phyloP scores from a whole-genome alignment of 805 yeast genomes.

The Wickerhamiella dianesei region DNA sequence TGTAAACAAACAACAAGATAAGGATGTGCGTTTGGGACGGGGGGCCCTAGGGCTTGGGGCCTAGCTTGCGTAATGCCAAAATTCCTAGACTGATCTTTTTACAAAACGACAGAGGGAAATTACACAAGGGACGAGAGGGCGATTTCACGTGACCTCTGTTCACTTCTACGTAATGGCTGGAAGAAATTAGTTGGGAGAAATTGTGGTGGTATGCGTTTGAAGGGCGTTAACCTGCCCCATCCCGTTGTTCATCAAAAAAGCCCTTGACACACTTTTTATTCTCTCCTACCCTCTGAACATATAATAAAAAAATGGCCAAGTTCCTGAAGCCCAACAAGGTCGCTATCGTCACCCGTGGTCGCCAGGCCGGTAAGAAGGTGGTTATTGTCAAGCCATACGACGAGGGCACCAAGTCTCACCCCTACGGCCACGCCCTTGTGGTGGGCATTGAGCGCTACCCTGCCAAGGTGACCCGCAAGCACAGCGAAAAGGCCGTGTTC shows the following conservation, averaged over 20 bases:
- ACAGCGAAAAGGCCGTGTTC: conserved; percentile 92
- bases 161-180: neutral
- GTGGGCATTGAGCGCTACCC: conserved; percentile 99
- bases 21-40: neutral
- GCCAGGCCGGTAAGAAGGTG: conserved; percentile 99
- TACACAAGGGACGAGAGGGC: too few species aligned
- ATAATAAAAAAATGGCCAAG: conserved; percentile 62
- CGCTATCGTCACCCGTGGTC: conserved; percentile 99
- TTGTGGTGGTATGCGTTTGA: neutral
- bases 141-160: neutral
- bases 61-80: neutral
- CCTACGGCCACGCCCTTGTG: conserved; percentile 98
- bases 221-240: neutral
- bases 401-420: conserved; percentile 97
- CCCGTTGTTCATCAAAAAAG: neutral
- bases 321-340: conserved; percentile 99
- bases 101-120: too few species aligned
- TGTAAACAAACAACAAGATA: neutral
- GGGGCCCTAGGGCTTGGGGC: neutral
- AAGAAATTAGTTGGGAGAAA: neutral
- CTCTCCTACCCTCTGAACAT: neutral
- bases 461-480: conserved; percentile 85
- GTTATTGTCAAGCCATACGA: conserved; percentile 97
- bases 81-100: too few species aligned
- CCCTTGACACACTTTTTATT: neutral